These are phyloP conservation scores for Penicillium atrosanguineum DNA, from an alignment of 495 filamentous ascomycete species.

Conservation along the genomic window DNA sequence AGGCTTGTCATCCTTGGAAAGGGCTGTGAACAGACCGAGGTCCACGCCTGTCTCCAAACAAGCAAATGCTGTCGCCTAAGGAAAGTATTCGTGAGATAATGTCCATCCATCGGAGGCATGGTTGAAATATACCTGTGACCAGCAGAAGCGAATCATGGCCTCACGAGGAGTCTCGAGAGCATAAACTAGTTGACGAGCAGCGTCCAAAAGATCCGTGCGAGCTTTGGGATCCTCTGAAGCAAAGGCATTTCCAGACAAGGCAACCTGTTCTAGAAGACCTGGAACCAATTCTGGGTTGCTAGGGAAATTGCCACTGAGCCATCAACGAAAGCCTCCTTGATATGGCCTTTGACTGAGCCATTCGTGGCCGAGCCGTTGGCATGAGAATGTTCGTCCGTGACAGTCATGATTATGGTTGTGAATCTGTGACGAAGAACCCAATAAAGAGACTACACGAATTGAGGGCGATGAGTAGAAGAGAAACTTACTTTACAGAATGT, in stretches of 20 bases:
- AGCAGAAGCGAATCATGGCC: slow-evolving; percentile 40
- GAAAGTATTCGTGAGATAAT: background rate
- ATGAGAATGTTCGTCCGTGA: background rate
- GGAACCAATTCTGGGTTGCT: slow-evolving; percentile 28
- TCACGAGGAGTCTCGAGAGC: slow-evolving; percentile 42
- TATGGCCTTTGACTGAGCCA: background rate
- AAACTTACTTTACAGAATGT: too few species aligned
- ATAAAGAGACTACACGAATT: too few species aligned
- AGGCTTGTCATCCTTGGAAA: slow-evolving; percentile 33
- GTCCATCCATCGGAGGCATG: background rate
- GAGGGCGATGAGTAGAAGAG: too few species aligned
- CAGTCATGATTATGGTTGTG: background rate
- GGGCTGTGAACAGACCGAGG: slow-evolving; percentile 32
- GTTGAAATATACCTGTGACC: slow-evolving; percentile 31
- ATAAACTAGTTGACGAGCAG: slow-evolving; percentile 29
- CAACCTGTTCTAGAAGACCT: slow-evolving; percentile 24
- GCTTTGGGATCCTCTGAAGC: slow-evolving; percentile 12
- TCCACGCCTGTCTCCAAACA: slow-evolving; percentile 33
- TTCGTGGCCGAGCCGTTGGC: background rate
- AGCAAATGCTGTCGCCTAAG: slow-evolving; percentile 26
- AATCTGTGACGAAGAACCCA: too few species aligned
- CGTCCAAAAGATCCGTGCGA: slow-evolving; percentile 27
- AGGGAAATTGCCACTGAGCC: slow-evolving; percentile 17
- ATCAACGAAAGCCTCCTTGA: background rate
- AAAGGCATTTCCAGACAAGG: slow-evolving; percentile 18